Percentiles rank a stretch among this genome's conserved stretches.
Conservation (phyloP, 352 stramenopile species). For the Phytophthora pistaciae region DNA sequence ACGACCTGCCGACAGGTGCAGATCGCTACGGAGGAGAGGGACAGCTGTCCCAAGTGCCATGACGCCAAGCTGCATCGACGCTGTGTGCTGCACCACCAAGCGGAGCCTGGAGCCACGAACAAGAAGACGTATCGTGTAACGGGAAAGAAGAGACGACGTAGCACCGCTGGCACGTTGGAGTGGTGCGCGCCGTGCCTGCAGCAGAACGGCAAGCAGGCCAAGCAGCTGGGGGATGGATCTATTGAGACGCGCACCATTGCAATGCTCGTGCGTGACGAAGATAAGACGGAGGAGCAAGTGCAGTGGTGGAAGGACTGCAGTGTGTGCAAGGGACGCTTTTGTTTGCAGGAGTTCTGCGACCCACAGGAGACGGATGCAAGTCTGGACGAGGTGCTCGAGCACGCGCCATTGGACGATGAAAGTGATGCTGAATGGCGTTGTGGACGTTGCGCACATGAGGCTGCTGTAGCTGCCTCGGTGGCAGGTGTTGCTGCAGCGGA, state of each 20-base stretch:
- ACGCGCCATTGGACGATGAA: conserved; percentile 39
- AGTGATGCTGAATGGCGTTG: conserved; percentile 50
- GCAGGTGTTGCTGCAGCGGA: background rate
- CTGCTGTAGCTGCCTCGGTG: conserved; percentile 6
- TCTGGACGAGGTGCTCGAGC: conserved; percentile 37
- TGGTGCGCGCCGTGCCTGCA: conserved; percentile 35
- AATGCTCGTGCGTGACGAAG: conserved; percentile 39
- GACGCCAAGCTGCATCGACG: conserved; percentile 34
- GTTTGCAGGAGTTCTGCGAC: conserved; percentile 55
- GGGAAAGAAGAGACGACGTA: conserved; percentile 36
- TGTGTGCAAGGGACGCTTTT: conserved; percentile 45
- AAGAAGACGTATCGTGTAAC: conserved; percentile 29
- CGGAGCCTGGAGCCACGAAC: conserved; percentile 7
- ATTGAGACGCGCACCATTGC: conserved; percentile 53
- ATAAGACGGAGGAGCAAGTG: conserved; percentile 20
- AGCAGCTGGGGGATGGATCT: conserved; percentile 25
- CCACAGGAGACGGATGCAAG: conserved; percentile 31
- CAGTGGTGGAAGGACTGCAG: conserved; percentile 44
- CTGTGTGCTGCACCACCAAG: conserved; percentile 34
- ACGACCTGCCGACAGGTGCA: conserved; percentile 64
- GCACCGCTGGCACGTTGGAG: conserved; percentile 19
- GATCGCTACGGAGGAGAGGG: conserved; percentile 42
- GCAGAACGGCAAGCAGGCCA: conserved; percentile 14
- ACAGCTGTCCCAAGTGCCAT: conserved; percentile 45
- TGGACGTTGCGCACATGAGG: conserved; percentile 24